These are phyloP conservation scores for Aureobasidium sp. DNA, from an alignment of 2,329 filamentous ascomycete genomes.

Conservation along the genomic window DNA sequence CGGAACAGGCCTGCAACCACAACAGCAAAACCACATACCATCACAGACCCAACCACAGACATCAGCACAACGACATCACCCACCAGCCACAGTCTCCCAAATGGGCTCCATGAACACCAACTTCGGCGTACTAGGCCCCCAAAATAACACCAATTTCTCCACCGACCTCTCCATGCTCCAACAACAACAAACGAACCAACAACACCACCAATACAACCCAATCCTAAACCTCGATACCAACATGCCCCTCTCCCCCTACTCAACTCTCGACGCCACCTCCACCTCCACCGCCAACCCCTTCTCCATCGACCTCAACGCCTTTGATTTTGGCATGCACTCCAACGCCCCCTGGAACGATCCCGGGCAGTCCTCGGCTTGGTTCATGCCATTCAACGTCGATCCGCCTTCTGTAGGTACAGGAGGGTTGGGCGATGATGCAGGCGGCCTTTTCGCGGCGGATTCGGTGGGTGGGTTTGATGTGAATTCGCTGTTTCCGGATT, in stretches of 20 bases:
- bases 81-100: conserved; percentile 9
- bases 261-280: conserved; percentile 6
- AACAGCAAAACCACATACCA: conserved; percentile 16
- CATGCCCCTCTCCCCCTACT: conserved; percentile 26
- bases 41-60: conserved; percentile 20
- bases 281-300: conserved; percentile 18
- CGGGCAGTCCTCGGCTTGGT: conserved; percentile 64
- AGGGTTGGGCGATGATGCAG: conserved; percentile 20
- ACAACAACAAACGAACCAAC: conserved; percentile 4
- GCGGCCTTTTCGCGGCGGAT: conserved; percentile 18
- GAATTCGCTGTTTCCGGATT: conserved; percentile 20
- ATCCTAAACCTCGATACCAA: conserved; percentile 33
- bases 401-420: conserved; percentile 49
- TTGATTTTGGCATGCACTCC: conserved; percentile 20
- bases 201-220: conserved; percentile 17
- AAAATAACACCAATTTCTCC: conserved; percentile 11
- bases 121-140: background rate
- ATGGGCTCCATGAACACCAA: background rate
- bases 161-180: conserved; percentile 18
- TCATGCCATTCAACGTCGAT: conserved; percentile 87
- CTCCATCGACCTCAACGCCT: conserved; percentile 22
- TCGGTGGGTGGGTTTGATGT: conserved; percentile 26
- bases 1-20: conserved; percentile 24
- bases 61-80: conserved; percentile 21
- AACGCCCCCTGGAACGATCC: conserved; percentile 22